These are phyloP conservation scores for Fusarium xyrophilum DNA, from an alignment of 2,329 filamentous ascomycete species.

Conservation along the genomic window DNA sequence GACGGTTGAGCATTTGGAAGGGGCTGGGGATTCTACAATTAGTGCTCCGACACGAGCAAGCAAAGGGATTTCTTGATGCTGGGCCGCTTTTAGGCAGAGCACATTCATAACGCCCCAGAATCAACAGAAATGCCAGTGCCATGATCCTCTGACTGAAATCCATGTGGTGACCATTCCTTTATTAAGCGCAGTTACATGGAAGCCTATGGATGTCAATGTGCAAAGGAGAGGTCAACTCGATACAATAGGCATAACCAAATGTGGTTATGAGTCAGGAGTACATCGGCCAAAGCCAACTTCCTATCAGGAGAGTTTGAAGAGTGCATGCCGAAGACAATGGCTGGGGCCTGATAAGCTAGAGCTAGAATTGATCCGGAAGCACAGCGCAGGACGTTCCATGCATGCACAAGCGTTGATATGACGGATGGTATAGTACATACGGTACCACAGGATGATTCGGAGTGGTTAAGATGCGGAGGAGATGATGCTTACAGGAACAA, in stretches of 20 bases:
- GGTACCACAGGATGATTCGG: neutral
- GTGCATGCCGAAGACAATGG: neutral
- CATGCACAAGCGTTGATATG: neutral
- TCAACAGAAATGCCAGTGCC: neutral
- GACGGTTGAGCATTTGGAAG: slow-evolving; percentile 5
- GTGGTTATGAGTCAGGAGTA: neutral
- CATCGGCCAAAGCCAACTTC: neutral
- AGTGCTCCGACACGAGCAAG: neutral
- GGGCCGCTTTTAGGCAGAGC: neutral
- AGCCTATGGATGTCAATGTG: no score
- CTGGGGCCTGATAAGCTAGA: rapidly evolving
- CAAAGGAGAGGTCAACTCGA: no score
- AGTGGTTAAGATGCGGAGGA: neutral
- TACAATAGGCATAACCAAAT: no score
- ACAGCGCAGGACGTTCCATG: neutral
- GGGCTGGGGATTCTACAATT: neutral
- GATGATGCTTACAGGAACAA: neutral
- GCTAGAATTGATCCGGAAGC: neutral
- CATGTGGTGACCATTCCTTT: neutral
- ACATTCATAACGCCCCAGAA: neutral
- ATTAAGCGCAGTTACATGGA: neutral
- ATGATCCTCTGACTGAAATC: neutral
- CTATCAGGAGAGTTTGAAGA: neutral
- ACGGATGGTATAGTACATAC: neutral
- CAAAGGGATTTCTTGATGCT: neutral